phyloP scores from a whole-genome alignment of 2,329 filamentous ascomycete genomes.

The Teratosphaeria epicoccoides region DNA sequence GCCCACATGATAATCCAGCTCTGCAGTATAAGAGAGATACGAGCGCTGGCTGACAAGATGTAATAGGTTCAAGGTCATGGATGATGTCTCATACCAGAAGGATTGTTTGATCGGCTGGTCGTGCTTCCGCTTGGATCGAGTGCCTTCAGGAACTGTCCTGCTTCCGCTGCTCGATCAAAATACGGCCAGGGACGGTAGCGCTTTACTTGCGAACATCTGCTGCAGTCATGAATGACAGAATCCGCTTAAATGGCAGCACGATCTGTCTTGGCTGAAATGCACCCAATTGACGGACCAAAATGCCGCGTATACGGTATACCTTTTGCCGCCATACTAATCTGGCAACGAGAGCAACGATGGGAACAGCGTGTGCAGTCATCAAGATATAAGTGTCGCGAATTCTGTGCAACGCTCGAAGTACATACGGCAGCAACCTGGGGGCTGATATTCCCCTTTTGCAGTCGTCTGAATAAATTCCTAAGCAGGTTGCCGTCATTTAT shows the following conservation, averaged over 20 bases:
- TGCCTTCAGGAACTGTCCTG: constrained; percentile 66
- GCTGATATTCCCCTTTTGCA: no score
- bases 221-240: neutral
- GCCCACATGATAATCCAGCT: no score
- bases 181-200: constrained; percentile 52
- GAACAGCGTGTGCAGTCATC: neutral
- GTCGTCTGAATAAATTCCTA: no score
- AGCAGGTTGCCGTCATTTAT: neutral
- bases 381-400: neutral
- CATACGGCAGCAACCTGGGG: neutral
- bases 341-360: neutral
- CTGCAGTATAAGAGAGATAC: no score
- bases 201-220: constrained; percentile 51
- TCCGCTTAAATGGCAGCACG: neutral
- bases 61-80: constrained; percentile 67
- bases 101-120: constrained; percentile 81
- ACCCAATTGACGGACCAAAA: neutral
- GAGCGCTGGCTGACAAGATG: neutral
- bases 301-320: no score
- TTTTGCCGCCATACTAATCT: neutral
- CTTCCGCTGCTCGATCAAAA: constrained; percentile 63
- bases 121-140: constrained; percentile 72
- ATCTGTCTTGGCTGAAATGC: neutral
- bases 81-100: constrained; percentile 63
- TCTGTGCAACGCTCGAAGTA: neutral